Conservation (phyloP, 495 filamentous ascomycete species). For the Aspergillus taichungensis region DNA sequence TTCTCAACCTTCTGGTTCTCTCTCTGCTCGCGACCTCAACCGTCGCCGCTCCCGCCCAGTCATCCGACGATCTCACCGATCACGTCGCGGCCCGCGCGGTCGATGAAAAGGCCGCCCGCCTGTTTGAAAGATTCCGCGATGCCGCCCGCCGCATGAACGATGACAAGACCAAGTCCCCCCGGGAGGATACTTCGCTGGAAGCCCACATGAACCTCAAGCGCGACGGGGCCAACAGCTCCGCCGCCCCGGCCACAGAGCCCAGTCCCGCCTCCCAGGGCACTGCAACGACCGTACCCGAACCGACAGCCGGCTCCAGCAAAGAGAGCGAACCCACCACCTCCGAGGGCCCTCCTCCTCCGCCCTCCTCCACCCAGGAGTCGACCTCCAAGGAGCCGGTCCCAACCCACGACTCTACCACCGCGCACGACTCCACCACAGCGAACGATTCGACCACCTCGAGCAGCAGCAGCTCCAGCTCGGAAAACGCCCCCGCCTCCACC, state of each 20-base stretch:
- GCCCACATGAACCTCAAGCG: slow-evolving; percentile 36
- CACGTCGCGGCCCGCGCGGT: slow-evolving; percentile 6
- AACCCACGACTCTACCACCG: slow-evolving; percentile 6
- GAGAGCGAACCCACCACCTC: too few relatives aligned
- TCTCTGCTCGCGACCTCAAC: slow-evolving; percentile 23
- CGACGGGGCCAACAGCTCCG: slow-evolving; percentile 20
- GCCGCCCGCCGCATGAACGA: slow-evolving; percentile 42
- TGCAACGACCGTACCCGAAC: not conserved
- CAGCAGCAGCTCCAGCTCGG: slow-evolving; percentile 5
- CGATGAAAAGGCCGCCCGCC: slow-evolving; percentile 41
- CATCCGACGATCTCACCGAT: not conserved
- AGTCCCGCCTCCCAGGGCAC: not conserved
- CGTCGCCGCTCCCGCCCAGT: slow-evolving; percentile 6
- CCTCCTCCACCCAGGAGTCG: not conserved
- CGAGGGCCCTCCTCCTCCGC: slow-evolving; percentile 1
- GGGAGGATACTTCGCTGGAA: slow-evolving; percentile 37
- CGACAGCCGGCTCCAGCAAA: not conserved
- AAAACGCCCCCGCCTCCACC: not conserved
- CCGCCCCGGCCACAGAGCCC: slow-evolving; percentile 9
- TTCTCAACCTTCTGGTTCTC: slow-evolving; percentile 17
- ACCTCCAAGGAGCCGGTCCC: slow-evolving; percentile 2
- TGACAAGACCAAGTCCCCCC: slow-evolving; percentile 37
- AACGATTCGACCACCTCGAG: slow-evolving; percentile 5
- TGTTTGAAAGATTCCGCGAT: slow-evolving; percentile 41
- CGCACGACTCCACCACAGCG: not conserved